Percentiles rank a stretch among this genome's conserved stretches.
phyloP scores from a whole-genome alignment of 2,329 filamentous ascomycete species.

The Ascochyta clinopodiicola region DNA sequence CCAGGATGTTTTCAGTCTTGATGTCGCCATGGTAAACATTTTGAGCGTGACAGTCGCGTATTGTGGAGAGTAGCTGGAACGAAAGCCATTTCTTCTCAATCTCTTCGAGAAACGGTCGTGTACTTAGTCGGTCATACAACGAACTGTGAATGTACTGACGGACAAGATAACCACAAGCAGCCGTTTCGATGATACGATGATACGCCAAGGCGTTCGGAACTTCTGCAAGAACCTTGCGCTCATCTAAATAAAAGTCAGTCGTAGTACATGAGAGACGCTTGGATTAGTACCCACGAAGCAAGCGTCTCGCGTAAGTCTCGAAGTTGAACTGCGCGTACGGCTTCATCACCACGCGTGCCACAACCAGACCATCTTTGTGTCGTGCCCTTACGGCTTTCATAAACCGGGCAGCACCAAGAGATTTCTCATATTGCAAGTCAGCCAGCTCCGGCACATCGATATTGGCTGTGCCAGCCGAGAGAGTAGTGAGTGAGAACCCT shows the following conservation, averaged over 20 bases:
- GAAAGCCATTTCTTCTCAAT: slow-evolving; percentile 99
- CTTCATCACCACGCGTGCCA: slow-evolving; percentile 95
- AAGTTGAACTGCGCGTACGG: slow-evolving; percentile 83
- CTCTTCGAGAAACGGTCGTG: slow-evolving; percentile 92
- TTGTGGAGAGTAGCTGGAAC: slow-evolving; percentile 89
- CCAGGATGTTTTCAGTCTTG: slow-evolving; percentile 95
- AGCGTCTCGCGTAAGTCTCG: slow-evolving; percentile 76
- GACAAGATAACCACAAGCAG: slow-evolving; percentile 88
- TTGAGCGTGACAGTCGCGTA: slow-evolving; percentile 87
- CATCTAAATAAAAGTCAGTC: slow-evolving; percentile 60
- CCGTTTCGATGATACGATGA: slow-evolving; percentile 89
- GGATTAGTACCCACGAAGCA: slow-evolving; percentile 68
- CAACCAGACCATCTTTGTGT: slow-evolving; percentile 86
- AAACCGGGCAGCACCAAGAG: slow-evolving; percentile 88
- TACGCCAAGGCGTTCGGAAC: slow-evolving; percentile 92
- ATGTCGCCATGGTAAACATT: slow-evolving; percentile 97
- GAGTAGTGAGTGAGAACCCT: slow-evolving; percentile 91
- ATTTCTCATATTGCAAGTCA: slow-evolving; percentile 90
- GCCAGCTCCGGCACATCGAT: slow-evolving; percentile 93
- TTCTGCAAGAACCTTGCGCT: slow-evolving; percentile 78
- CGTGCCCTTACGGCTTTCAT: slow-evolving; percentile 95
- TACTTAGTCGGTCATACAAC: slow-evolving; percentile 93
- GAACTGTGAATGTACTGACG: slow-evolving; percentile 97
- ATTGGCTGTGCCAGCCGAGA: slow-evolving; percentile 87
- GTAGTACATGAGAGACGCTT: not conserved